Base-by-base conservation (phyloP, 2,329 filamentous ascomycete species). In the Pestalotiopsis sp. region DNA sequence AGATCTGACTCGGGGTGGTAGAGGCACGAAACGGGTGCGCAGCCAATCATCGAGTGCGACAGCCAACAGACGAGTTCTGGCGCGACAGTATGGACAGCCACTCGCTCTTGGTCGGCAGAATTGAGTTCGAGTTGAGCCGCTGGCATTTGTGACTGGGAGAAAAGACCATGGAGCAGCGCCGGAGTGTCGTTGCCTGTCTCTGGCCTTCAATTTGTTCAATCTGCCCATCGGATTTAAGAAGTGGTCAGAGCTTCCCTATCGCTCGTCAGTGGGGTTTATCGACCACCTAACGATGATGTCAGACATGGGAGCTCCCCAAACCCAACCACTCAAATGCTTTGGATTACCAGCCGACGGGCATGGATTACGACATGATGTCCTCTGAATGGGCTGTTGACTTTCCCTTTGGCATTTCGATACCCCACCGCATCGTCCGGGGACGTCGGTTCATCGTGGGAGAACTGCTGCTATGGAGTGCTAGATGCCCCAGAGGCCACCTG, bases 311-410 rank as follows among this genome's bases (percentile, higher is more conserved):
- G 61, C 13, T 49, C 61, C 61, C 61, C 39, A 5, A 25, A 27
- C 9, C 23, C 63, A 38, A 57, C 63, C 63, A 65, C 45, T 65
- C 17, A 45, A 45, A 65, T 25, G 63, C 63, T 58, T 31, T 36
- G 36, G 63, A 65, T 65, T 65, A 65, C 63, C 17, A 65, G 41
- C 20, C 31, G 45, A 65, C 23, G 17, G 39, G 17, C 41, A 65
- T 65, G 63, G 45, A 65, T 65, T 65, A 65, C 63, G 63, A 65
- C 63, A 65, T 20, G 41, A 65, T 23, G n/a, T 65, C 23, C 20
- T 20, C 36, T 52, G n/a, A 49, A 45, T 45, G 61, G 61, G 61
- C 61, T 52, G 38, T 64, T 64, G 20, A 25, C 11, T 55, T 55
- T 27, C 63, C 63, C 23, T 55, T n/a, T 49, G 41, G 39, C 9